These are phyloP conservation scores for Pilasporangium apinafurcum DNA, from an alignment of 352 stramenopile species.

Conservation along the genomic window DNA sequence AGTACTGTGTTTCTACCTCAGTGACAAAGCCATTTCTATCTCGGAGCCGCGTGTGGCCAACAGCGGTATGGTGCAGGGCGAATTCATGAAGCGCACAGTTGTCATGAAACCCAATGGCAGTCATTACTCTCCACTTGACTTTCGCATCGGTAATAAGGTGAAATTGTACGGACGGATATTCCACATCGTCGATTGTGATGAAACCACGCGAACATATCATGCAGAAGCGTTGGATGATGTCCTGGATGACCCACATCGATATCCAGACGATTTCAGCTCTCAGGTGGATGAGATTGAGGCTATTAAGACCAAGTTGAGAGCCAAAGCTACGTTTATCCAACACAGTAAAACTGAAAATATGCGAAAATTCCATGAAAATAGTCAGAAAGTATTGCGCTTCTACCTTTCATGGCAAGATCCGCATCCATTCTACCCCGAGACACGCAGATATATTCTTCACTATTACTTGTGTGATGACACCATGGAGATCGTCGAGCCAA, in stretches of 20 bases:
- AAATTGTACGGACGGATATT: conserved; percentile 77
- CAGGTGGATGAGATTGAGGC: conserved; percentile 45
- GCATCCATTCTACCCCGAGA: conserved; percentile 87
- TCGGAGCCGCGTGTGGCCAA: conserved; percentile 83
- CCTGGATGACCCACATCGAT: conserved; percentile 35
- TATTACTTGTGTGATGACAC: conserved; percentile 92
- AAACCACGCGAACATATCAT: conserved; percentile 81
- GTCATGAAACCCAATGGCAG: conserved; percentile 24
- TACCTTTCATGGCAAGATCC: conserved; percentile 90
- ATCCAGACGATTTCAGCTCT: conserved; percentile 70
- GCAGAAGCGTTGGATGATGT: conserved; percentile 29
- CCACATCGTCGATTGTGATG: conserved; percentile 87
- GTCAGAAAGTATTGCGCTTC: conserved; percentile 88
- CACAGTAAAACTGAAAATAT: conserved; percentile 36
- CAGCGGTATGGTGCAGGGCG: conserved; percentile 84
- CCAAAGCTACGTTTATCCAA: conserved; percentile 14
- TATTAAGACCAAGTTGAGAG: conserved; percentile 31
- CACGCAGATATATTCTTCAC: conserved; percentile 83
- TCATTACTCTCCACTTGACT: conserved; percentile 60
- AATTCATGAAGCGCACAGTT: conserved; percentile 77
- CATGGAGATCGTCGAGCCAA: conserved; percentile 84
- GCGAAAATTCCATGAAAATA: conserved; percentile 72
- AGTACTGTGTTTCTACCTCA: conserved; percentile 79
- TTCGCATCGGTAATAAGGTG: conserved; percentile 71
- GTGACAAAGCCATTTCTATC: conserved; percentile 81